A percentile compares a stretch with the other conserved stretches of the same genome.
These are phyloP conservation scores for Penicillium cataractarum DNA, from an alignment of 495 filamentous ascomycete species.

Conservation along the genomic window DNA sequence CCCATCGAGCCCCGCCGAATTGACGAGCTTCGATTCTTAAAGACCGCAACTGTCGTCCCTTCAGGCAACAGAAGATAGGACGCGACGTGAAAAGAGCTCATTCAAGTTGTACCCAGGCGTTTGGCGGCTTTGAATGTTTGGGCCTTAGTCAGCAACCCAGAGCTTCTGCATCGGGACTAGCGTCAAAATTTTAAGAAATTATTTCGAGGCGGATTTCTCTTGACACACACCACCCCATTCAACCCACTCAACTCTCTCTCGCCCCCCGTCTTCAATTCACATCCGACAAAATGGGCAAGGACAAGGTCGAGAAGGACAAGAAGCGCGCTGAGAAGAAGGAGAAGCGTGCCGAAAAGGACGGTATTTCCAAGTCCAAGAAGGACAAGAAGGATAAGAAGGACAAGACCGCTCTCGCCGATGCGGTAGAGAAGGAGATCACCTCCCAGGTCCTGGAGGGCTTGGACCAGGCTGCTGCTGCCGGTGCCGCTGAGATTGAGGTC, in stretches of 20 bases:
- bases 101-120: neutral
- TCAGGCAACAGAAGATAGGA: neutral
- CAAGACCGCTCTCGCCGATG: conserved; percentile 61
- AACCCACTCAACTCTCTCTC: conserved; percentile 23
- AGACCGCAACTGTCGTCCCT: neutral
- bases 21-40: neutral
- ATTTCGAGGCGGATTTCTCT: conserved; percentile 43
- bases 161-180: conserved; percentile 39
- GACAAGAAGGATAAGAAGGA: conserved; percentile 75
- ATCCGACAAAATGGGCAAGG: conserved; percentile 54
- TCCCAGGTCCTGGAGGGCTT: conserved; percentile 56
- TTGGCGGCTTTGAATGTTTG: conserved; percentile 23
- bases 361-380: conserved; percentile 68
- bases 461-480: conserved; percentile 49
- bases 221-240: conserved; percentile 32
- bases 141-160: conserved; percentile 40
- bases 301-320: conserved; percentile 64
- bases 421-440: conserved; percentile 64
- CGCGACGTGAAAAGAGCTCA: conserved; percentile 6
- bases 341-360: conserved; percentile 75
- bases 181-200: conserved; percentile 49
- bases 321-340: conserved; percentile 82
- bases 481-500: conserved; percentile 42
- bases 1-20: neutral
- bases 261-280: conserved; percentile 19